Conservation (phyloP, 352 stramenopile species). For the Saprolegnia diclina region DNA sequence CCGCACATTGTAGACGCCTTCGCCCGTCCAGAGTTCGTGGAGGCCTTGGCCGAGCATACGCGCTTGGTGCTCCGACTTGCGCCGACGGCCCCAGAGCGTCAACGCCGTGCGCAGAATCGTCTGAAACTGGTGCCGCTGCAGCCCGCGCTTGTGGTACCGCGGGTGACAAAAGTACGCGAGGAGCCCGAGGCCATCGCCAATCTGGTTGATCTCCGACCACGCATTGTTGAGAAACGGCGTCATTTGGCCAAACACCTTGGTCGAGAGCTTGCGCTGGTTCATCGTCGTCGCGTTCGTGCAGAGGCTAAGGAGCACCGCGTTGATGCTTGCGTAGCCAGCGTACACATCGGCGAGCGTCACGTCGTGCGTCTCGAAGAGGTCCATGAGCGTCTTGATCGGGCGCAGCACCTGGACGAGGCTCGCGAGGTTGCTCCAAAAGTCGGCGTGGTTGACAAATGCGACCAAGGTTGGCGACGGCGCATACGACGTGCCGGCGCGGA, state of each 20-base stretch:
- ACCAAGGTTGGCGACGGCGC: conserved; percentile 10
- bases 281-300: conserved; percentile 2
- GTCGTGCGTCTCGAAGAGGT: conserved; percentile 3
- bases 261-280: conserved; percentile 13
- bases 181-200: conserved; percentile 4
- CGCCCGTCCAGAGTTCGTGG: conserved; percentile 16
- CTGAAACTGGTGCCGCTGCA: conserved; percentile 14
- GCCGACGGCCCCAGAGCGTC: conserved; percentile 13
- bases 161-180: conserved; percentile 23
- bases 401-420: conserved; percentile 6
- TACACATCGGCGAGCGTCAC: conserved; percentile 13
- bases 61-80: conserved; percentile 14
- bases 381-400: conserved; percentile 19
- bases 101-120: conserved; percentile 18
- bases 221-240: conserved; percentile 14
- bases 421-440: conserved; percentile 21
- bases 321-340: conserved; percentile 7
- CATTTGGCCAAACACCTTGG: conserved; percentile 16
- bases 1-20: conserved; percentile 16
- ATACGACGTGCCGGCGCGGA: conserved; percentile 1
- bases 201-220: conserved; percentile 5
- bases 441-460: not conserved
- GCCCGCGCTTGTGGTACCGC: conserved; percentile 17
- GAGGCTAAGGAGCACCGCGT: conserved; percentile 18
- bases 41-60: conserved; percentile 7